Evolutionary conservation across 176 grass and related monocot species (phyloP).

Genomic region (Oropetium thomaeum): DNA sequence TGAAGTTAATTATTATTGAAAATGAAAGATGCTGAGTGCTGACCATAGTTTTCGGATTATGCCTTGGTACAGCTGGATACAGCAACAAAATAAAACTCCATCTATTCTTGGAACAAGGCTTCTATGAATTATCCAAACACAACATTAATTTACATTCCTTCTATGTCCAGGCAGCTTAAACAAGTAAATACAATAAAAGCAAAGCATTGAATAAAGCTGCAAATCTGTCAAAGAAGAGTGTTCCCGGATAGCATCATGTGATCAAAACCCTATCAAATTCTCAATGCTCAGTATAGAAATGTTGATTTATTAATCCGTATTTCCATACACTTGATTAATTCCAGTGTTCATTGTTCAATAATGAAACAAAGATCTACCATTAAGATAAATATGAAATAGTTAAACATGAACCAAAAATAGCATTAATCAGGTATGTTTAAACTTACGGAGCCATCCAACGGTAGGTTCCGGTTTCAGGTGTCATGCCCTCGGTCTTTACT

Average conservation of each 20-base stretch:
- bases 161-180: too few relatives aligned
- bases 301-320: neutral
- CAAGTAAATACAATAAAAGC: neutral
- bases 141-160: too few relatives aligned
- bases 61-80: neutral
- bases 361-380: neutral
- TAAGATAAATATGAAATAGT: neutral
- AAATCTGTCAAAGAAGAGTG: neutral
- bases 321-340: neutral
- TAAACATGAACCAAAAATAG: conserved; percentile 5
- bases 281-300: neutral
- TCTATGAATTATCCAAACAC: neutral
- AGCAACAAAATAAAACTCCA: neutral
- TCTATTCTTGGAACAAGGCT: neutral
- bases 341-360: neutral
- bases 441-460: conserved; percentile 77
- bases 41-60: neutral
- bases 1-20: neutral
- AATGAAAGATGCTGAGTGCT: neutral
- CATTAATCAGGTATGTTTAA: neutral
- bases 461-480: conserved; percentile 65
- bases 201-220: neutral
- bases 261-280: neutral
- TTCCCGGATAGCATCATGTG: neutral
- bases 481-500: conserved; percentile 59